Conservation (phyloP, 2,329 filamentous ascomycete genomes). For the Gnomoniopsis sp. region DNA sequence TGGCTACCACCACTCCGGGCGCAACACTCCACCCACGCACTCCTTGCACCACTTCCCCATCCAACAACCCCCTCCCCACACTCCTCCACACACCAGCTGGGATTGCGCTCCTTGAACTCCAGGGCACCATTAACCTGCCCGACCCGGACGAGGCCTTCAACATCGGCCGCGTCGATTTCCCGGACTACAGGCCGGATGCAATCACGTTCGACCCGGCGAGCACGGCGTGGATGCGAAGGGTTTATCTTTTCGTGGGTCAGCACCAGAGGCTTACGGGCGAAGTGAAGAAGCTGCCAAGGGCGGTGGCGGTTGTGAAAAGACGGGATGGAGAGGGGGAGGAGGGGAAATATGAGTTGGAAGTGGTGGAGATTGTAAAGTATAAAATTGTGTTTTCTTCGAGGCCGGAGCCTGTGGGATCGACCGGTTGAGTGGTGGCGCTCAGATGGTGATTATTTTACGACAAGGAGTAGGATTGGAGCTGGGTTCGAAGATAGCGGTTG, state of each 20-base stretch:
- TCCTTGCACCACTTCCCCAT: conserved; percentile 37
- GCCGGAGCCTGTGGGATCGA: conserved; percentile 73
- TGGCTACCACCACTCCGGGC: conserved; percentile 1
- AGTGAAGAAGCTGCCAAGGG: conserved; percentile 77
- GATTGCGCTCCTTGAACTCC: conserved; percentile 85
- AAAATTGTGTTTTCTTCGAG: conserved; percentile 82
- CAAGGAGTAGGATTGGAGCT: not conserved
- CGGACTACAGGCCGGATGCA: conserved; percentile 56
- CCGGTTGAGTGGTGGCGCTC: not conserved
- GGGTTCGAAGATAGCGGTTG: too few species aligned
- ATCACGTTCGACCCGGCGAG: conserved; percentile 39
- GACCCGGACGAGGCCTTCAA: conserved; percentile 33
- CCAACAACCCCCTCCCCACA: conserved; percentile 62
- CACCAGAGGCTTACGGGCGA: conserved; percentile 89
- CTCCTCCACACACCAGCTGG: conserved; percentile 86
- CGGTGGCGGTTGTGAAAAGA: conserved; percentile 73
- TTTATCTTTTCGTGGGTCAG: conserved; percentile 82
- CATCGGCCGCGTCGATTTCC: conserved; percentile 41
- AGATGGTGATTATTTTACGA: too few species aligned
- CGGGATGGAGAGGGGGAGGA: conserved; percentile 46
- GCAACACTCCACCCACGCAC: conserved; percentile 18
- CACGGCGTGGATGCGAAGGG: conserved; percentile 83
- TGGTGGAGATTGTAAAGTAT: conserved; percentile 82
- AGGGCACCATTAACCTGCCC: conserved; percentile 84
- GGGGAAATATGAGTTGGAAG: conserved; percentile 60